phyloP scores from a whole-genome alignment of 179 eudicot species.

The Actinidia chinensis region DNA sequence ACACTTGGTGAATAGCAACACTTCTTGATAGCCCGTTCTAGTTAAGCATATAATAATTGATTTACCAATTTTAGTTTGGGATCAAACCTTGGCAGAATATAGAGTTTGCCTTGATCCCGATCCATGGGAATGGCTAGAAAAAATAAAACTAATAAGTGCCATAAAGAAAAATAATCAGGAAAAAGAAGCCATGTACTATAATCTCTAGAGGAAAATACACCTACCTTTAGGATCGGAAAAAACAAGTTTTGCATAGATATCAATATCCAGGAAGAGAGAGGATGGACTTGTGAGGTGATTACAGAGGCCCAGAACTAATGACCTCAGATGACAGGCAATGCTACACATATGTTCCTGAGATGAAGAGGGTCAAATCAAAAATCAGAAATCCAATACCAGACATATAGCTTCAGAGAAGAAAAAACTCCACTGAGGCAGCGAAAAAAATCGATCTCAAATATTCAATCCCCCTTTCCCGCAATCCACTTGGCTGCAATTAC shows the following conservation, averaged over 20 bases:
- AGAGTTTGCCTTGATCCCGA: conserved; percentile 69
- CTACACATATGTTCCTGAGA: conserved; percentile 74
- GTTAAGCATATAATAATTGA: neutral
- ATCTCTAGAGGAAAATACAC: neutral
- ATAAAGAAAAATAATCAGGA: neutral
- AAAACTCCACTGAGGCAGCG: conserved; percentile 62
- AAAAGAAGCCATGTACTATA: neutral
- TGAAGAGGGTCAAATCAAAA: neutral
- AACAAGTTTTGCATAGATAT: conserved; percentile 72
- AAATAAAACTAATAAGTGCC: conserved; percentile 9
- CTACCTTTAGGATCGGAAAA: conserved; percentile 80
- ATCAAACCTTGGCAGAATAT: conserved; percentile 72
- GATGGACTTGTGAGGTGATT: conserved; percentile 65
- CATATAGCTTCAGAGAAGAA: conserved; percentile 1
- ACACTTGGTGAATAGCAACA: neutral
- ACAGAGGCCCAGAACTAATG: conserved; percentile 34
- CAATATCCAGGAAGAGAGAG: conserved; percentile 81
- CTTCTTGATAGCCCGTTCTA: no score
- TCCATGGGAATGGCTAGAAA: conserved; percentile 68
- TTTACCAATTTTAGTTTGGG: neutral
- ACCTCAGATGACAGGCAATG: conserved; percentile 40
- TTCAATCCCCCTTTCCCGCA: conserved; percentile 92
- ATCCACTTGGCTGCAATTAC: conserved; percentile 73
- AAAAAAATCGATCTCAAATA: conserved; percentile 67
- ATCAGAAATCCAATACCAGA: neutral